These are phyloP conservation scores for Phytophthora tubulina DNA, from an alignment of 352 stramenopile species.

Conservation along the genomic window DNA sequence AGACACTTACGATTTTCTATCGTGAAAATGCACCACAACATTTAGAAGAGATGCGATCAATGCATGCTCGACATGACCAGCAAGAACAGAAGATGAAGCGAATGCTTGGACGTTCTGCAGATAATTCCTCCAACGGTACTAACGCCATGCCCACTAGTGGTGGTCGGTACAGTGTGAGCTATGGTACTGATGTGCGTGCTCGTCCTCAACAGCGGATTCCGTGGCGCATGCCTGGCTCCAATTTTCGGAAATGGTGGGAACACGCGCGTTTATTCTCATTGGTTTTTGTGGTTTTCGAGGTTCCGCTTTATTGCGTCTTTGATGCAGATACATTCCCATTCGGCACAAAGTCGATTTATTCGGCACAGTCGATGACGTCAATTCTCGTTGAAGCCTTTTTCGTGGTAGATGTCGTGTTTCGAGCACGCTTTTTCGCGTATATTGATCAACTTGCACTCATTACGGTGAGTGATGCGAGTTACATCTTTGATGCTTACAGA, in stretches of 20 bases:
- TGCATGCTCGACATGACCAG: slow-evolving; percentile 62
- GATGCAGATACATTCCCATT: slow-evolving; percentile 70
- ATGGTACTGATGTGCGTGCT: slow-evolving; percentile 2
- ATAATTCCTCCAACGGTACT: slow-evolving; percentile 3
- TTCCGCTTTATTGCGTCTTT: slow-evolving; percentile 77
- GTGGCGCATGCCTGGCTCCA: slow-evolving; percentile 65
- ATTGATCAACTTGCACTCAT: slow-evolving; percentile 73
- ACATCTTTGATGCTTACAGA: slow-evolving; percentile 77
- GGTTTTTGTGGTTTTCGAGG: slow-evolving; percentile 70
- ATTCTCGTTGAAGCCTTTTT: slow-evolving; percentile 71
- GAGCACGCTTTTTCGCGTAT: slow-evolving; percentile 70
- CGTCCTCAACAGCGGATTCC: slow-evolving; percentile 23
- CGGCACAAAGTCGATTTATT: slow-evolving; percentile 41
- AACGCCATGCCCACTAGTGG: not conserved
- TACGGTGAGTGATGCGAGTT: slow-evolving; percentile 64
- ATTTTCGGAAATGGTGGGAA: slow-evolving; percentile 71
- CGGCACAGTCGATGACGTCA: slow-evolving; percentile 60
- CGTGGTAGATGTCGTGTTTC: slow-evolving; percentile 60
- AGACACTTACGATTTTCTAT: slow-evolving; percentile 65
- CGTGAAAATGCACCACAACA: slow-evolving; percentile 38
- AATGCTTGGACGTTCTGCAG: slow-evolving; percentile 60
- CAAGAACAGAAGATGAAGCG: slow-evolving; percentile 87
- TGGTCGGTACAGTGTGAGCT: slow-evolving; percentile 21
- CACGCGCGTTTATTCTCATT: slow-evolving; percentile 57
- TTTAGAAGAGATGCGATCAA: slow-evolving; percentile 67